Evolutionary conservation across 208 protist species (phyloP).

Genomic region (Phytomonas francai): DNA sequence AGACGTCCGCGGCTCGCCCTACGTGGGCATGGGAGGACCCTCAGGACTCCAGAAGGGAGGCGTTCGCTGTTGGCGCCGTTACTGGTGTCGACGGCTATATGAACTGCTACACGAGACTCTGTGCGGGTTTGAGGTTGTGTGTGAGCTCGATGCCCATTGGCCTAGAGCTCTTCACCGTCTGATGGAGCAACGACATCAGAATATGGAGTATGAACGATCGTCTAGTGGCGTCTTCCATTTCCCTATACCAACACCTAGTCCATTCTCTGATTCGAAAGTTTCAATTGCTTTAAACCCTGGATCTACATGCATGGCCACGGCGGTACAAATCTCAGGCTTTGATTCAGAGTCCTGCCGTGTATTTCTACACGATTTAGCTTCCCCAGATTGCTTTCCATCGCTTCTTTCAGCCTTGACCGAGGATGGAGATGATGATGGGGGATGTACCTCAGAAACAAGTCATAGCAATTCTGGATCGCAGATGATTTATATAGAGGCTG

Average conservation of each 20-base stretch:
- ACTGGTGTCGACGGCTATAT: background rate
- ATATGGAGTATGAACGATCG: background rate
- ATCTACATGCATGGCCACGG: background rate
- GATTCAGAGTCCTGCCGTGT: background rate
- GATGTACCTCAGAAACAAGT: background rate
- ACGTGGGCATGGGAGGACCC: too few species aligned
- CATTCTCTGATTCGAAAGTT: background rate
- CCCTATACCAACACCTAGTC: background rate
- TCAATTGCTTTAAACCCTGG: background rate
- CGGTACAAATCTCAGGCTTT: background rate
- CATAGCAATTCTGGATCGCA: background rate
- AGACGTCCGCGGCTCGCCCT: too few species aligned
- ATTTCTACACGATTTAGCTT: background rate
- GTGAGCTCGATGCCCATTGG: background rate
- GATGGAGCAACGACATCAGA: background rate
- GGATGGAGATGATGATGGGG: background rate
- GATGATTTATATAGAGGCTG: background rate
- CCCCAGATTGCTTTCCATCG: background rate
- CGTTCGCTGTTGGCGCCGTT: background rate
- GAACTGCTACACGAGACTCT: background rate
- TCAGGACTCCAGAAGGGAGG: too few species aligned
- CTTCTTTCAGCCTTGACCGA: background rate
- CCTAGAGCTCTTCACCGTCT: background rate
- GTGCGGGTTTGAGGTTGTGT: background rate
- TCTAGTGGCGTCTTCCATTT: background rate